A percentile compares a stretch with the other conserved stretches of the same genome.
Evolutionary conservation across 2,329 filamentous ascomycete genomes (phyloP).

Genomic region (Ophiostoma tasmaniense): DNA sequence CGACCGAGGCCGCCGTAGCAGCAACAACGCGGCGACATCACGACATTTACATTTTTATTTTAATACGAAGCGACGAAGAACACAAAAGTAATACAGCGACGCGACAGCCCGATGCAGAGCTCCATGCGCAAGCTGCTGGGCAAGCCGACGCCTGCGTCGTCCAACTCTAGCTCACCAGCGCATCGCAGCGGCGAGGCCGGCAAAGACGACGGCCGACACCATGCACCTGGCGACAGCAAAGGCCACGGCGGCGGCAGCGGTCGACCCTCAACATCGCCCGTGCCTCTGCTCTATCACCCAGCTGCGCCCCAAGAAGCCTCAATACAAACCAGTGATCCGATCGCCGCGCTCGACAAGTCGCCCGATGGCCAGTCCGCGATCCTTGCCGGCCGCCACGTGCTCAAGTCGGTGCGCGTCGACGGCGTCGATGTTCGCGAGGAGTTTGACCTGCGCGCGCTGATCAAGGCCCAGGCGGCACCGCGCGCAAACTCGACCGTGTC

Average conservation of each 20-base stretch:
- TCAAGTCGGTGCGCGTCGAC: constrained; percentile 52
- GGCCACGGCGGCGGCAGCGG: constrained; percentile 30
- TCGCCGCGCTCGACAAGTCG: constrained; percentile 50
- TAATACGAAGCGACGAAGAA: not conserved
- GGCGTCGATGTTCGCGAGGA: constrained; percentile 44
- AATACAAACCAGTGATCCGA: constrained; percentile 43
- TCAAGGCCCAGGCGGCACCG: constrained; percentile 39
- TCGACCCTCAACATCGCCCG: not conserved
- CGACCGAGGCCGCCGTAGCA: constrained; percentile 6
- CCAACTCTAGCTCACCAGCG: constrained; percentile 22
- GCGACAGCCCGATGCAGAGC: not conserved
- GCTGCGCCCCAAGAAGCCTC: constrained; percentile 46
- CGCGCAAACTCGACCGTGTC: constrained; percentile 33
- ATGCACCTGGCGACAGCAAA: constrained; percentile 18
- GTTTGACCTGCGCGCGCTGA: constrained; percentile 49
- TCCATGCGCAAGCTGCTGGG: constrained; percentile 52
- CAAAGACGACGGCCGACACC: not conserved
- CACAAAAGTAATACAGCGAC: not conserved
- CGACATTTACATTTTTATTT: not conserved
- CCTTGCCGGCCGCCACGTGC: constrained; percentile 50
- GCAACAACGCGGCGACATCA: constrained; percentile 3
- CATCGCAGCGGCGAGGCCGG: not conserved
- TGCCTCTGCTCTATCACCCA: not conserved
- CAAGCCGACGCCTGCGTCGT: constrained; percentile 34
- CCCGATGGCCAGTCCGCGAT: constrained; percentile 48